These are phyloP conservation scores for Copromyces sp. DNA, from an alignment of 495 filamentous ascomycete genomes.

Conservation along the genomic window DNA sequence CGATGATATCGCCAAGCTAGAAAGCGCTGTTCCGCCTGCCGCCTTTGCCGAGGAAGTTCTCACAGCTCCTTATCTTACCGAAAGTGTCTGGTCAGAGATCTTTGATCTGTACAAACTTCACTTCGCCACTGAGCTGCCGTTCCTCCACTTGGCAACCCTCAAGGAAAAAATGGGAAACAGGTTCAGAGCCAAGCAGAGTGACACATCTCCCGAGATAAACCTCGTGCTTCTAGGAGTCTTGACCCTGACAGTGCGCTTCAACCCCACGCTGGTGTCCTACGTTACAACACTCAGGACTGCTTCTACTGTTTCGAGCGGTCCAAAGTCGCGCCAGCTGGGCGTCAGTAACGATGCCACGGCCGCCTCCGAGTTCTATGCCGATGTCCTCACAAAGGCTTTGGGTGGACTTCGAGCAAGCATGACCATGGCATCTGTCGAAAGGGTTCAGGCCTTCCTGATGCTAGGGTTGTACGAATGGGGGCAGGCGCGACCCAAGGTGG, in stretches of 20 bases:
- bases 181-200: slow-evolving; percentile 30
- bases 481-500: slow-evolving; percentile 44
- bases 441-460: slow-evolving; percentile 72
- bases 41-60: slow-evolving; percentile 38
- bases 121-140: slow-evolving; percentile 72
- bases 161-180: slow-evolving; percentile 42
- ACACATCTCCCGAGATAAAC: slow-evolving; percentile 41
- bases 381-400: slow-evolving; percentile 55
- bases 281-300: slow-evolving; percentile 35
- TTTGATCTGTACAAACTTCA: slow-evolving; percentile 77
- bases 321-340: slow-evolving; percentile 24
- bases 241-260: slow-evolving; percentile 69
- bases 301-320: slow-evolving; percentile 14
- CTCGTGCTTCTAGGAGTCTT: slow-evolving; percentile 68
- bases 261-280: slow-evolving; percentile 56
- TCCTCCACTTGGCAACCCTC: slow-evolving; percentile 71
- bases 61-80: slow-evolving; percentile 48
- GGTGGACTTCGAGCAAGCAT: slow-evolving; percentile 45
- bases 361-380: slow-evolving; percentile 73
- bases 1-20: slow-evolving; percentile 34
- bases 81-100: slow-evolving; percentile 58
- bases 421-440: slow-evolving; percentile 52
- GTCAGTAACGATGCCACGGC: slow-evolving; percentile 44
- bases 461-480: slow-evolving; percentile 79
- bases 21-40: slow-evolving; percentile 21